Base-by-base conservation (phyloP, 2,329 filamentous ascomycete species). In the Pseudogymnoascus sp. region DNA sequence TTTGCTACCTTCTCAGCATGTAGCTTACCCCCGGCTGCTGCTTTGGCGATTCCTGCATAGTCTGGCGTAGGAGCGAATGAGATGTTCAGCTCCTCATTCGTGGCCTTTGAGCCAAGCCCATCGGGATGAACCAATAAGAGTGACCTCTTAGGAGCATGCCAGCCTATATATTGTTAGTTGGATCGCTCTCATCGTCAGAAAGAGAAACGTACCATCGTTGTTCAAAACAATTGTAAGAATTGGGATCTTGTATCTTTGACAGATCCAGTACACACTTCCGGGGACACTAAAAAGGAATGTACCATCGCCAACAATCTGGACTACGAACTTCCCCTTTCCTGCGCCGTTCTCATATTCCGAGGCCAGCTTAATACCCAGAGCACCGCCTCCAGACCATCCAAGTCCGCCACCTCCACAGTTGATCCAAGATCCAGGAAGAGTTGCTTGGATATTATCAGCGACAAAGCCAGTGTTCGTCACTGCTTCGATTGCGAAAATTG, bases 401-500 rank as follows among this genome's bases (percentile, higher is more conserved):
- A 93, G 83, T 1, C 90, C 90, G 13, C 89, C 90, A 0, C 88
- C 90, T 1, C 90, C 90, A 71, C 89, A 93, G 73, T 92, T 93
- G 70, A 93, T 85, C 87, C 87, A 92, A 0, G 84, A 86, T 0
- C 89, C 88, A 0, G 90, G 89, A 0, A 85, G 71, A 0, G 81
- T 86, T 2, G 85, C 81, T 69, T 86, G 85, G 6, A 95, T 76
- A 67, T 92, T 89, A 67, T 95, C 88, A 26, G 84, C 81, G 0
- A 92, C 85, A 29, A 86, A 82, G 0, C 74, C 74, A 0, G 86
- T 86, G 64, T 89, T 85, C 0, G 90, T 95, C 0, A 95, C 90
- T 0, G 90, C 86, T 75, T 95, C 90, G 47, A 95, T 79, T 2
- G 86, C 87, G 77, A 84, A 93, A 65, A 93, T 89, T 0, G 89